These are phyloP conservation scores for Paramecium tetraurelia DNA, from an alignment of 73 alveolate species.

Conservation along the genomic window DNA sequence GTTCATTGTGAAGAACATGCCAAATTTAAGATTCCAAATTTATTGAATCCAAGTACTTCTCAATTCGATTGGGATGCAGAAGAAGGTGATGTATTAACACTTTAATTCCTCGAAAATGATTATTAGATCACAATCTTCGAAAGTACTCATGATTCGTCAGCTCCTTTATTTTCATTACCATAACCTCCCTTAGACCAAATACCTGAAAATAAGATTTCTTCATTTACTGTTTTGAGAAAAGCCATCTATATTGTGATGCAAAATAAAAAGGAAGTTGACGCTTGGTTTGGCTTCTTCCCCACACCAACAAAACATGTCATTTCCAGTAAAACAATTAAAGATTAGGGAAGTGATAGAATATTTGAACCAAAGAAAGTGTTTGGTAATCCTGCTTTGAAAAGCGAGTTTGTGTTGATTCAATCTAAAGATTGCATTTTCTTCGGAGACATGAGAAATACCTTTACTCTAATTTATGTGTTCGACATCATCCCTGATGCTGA, in stretches of 20 bases:
- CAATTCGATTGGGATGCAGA: constrained; percentile 28
- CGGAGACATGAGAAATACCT: not conserved
- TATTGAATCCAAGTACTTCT: not conserved
- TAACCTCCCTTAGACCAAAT: not conserved
- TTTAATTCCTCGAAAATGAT: not conserved
- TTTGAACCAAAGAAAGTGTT: not conserved
- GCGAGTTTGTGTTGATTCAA: not conserved
- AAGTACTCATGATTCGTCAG: not conserved
- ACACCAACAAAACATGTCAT: not conserved
- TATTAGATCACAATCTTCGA: not conserved
- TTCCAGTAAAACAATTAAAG: not conserved
- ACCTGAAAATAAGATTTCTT: constrained; percentile 12
- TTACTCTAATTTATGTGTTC: not conserved
- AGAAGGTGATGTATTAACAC: not conserved
- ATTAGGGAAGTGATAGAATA: not conserved
- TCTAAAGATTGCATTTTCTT: not conserved
- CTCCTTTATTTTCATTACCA: not conserved
- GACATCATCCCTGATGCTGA: not conserved
- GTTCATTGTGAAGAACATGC: not conserved
- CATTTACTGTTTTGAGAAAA: not conserved
- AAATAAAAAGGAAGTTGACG: not conserved
- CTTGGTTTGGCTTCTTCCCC: not conserved
- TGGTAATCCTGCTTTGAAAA: not conserved
- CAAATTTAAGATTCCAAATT: not conserved
- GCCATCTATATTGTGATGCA: not conserved